Evolutionary conservation across 176 grass and related monocot genomes (phyloP).

Genomic region (Juncus effusus): DNA sequence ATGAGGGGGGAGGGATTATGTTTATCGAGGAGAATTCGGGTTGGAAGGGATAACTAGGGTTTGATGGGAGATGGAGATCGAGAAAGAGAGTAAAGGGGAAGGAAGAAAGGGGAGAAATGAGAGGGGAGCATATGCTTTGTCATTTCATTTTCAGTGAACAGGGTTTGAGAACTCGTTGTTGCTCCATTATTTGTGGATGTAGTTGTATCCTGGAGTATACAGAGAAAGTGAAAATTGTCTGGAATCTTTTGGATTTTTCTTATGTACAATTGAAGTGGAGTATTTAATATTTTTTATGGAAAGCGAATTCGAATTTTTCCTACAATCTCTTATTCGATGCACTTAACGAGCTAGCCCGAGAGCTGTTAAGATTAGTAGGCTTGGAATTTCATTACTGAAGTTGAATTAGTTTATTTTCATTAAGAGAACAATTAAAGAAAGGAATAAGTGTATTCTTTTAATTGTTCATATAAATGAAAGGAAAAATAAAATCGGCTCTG

Average conservation of each 20-base stretch:
- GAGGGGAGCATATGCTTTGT: slow-evolving; percentile 37
- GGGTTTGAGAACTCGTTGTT: slow-evolving; percentile 26
- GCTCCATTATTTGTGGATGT: slow-evolving; percentile 41
- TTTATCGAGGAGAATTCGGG: background rate
- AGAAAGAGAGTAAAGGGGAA: background rate
- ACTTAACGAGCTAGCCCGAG: too few species aligned
- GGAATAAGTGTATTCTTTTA: too few species aligned
- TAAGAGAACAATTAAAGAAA: too few species aligned
- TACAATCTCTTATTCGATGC: too few species aligned
- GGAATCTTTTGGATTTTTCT: background rate
- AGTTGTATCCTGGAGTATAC: slow-evolving; percentile 5
- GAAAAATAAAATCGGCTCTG: too few species aligned
- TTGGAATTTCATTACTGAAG: too few species aligned
- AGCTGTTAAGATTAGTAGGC: too few species aligned
- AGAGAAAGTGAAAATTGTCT: background rate
- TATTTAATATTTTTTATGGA: background rate
- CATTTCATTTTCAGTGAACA: slow-evolving; percentile 48
- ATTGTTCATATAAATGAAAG: too few species aligned
- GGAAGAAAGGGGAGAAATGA: background rate
- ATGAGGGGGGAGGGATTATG: slow-evolving; percentile 22
- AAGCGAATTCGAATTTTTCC: too few species aligned
- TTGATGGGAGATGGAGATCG: slow-evolving; percentile 18
- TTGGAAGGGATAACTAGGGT: slow-evolving; percentile 14
- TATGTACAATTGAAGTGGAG: slow-evolving; percentile 6
- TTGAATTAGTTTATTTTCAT: too few species aligned